Base-by-base conservation (phyloP, 306 rosid genomes). In the Castanea sativa region DNA sequence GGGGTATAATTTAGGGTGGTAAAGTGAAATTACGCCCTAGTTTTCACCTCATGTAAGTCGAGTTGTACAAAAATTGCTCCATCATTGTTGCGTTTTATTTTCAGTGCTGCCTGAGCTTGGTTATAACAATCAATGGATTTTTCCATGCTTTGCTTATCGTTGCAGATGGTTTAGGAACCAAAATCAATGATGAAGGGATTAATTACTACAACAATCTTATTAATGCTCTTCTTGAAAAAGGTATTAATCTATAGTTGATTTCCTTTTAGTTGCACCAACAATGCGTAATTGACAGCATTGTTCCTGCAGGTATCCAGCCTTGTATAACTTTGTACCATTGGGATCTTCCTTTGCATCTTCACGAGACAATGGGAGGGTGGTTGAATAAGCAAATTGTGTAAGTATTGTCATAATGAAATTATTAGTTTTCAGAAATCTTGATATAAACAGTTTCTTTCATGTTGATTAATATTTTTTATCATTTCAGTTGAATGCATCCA, bases 271-370 rank as follows among this genome's bases (percentile, higher is more conserved):
- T 74, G 59, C 71, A 25, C 23, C 63, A 75, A 33, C 78, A 58
- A 60, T 67, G 59, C 63, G 18, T 53, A 80, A 73, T 71, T 76
- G 82, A 82, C 65, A 68, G 41, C 69, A 79, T 76, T 67, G 81
- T 80, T 70, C 67, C 21, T 52, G 72, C 92, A 94, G 99, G 99
- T 72, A 89, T 94, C 80, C 86, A 88, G 80, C 99, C 99, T 78
- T 94, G 73, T 81, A 87, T 83, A 75, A 94, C 99, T 81, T 77
- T 94, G 85, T 94, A 92, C 75, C 99, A 94, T 85, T 94, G 97
- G 97, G 99, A 94, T 86, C 97, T 94, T 81, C 99, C 99, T 2
- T 86, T 87, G 90, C 90, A 92, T 89, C 99, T 94, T 80, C 84
- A 94, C 0, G 93, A 94, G 85, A 87, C 91, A 68, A 87, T 90